Evolutionary conservation across 2,329 filamentous ascomycete species (phyloP).

Genomic region (Talaromyces sp.): DNA sequence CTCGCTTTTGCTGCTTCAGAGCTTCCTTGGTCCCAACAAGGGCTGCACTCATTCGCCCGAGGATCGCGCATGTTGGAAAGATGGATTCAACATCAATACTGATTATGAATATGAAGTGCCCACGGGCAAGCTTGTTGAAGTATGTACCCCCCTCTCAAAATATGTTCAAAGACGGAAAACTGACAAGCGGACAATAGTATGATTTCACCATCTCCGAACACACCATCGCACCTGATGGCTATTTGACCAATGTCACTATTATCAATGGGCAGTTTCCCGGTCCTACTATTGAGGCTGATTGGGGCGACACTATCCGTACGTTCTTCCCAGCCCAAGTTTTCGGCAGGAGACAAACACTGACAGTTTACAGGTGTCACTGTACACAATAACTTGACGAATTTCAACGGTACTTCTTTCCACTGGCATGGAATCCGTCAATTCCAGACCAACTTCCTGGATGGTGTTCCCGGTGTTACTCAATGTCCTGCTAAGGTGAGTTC

Average conservation of each 20-base stretch:
- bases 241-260: not conserved
- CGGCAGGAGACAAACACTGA: not conserved
- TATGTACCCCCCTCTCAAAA: not conserved
- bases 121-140: not conserved
- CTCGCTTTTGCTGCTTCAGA: not conserved
- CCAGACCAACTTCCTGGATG: constrained; percentile 34
- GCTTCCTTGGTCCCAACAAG: not conserved
- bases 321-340: not conserved
- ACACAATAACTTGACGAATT: not conserved
- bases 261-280: not conserved
- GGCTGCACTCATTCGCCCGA: not conserved
- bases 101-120: not conserved
- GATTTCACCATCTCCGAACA: not conserved
- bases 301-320: not conserved
- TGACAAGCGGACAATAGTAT: not conserved
- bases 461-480: constrained; percentile 37
- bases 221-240: not conserved
- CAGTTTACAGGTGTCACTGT: not conserved
- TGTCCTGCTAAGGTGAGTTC: constrained; percentile 31
- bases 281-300: not conserved
- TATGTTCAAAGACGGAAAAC: no score
- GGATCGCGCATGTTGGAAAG: not conserved
- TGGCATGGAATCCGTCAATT: constrained; percentile 38
- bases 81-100: not conserved
- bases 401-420: constrained; percentile 20